A percentile compares a stretch with the other conserved stretches of the same genome.
phyloP scores from a whole-genome alignment of 129 eudicot genomes.

The Pulicaria dysenterica region DNA sequence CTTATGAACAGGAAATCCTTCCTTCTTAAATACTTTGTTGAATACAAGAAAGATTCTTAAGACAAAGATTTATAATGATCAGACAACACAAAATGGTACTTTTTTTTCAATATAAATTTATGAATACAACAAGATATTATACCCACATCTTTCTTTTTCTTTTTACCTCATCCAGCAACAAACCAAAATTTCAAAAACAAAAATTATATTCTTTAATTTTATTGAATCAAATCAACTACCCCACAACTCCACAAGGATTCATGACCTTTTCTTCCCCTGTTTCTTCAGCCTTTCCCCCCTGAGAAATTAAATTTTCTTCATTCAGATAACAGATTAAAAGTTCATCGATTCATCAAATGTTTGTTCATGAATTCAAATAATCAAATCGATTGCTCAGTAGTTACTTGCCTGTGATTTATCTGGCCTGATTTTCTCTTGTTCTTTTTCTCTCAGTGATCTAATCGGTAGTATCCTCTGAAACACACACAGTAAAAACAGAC shows the following conservation, averaged over 20 bases:
- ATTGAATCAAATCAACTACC: no score
- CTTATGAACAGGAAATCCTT: no score
- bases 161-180: neutral
- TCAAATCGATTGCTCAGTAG: neutral
- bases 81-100: neutral
- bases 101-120: neutral
- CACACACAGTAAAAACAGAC: neutral
- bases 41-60: no score
- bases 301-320: neutral
- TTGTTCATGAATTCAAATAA: neutral
- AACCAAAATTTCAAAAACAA: no score
- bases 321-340: neutral
- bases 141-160: conserved; percentile 10
- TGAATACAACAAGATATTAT: conserved; percentile 43
- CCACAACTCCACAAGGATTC: no score
- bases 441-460: conserved; percentile 75
- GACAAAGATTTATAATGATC: neutral
- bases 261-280: no score
- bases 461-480: conserved; percentile 55
- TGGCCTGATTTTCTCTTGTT: conserved; percentile 51
- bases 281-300: no score
- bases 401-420: conserved; percentile 40
- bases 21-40: no score
- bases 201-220: no score
- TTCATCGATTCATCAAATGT: neutral